Evolutionary conservation across 2,329 filamentous ascomycete genomes (phyloP).

Genomic region (Pyricularia pennisetigena): DNA sequence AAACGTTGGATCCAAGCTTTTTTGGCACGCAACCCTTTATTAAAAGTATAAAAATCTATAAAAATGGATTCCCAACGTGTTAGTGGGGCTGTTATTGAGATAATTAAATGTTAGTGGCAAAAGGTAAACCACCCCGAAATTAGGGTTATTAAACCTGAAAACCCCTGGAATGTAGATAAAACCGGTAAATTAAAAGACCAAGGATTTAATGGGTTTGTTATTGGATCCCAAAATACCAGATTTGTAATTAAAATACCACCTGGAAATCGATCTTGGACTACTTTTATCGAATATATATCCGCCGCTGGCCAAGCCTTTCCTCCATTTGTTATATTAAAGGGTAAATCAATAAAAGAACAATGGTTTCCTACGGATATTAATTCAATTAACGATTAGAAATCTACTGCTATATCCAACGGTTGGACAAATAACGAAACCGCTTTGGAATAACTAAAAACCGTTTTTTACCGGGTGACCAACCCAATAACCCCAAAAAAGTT

Average conservation of each 20-base stretch:
- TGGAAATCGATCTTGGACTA: neutral
- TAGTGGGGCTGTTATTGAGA: neutral
- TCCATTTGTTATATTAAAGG: neutral
- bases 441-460: too few relatives aligned
- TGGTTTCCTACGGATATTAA: neutral
- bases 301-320: neutral
- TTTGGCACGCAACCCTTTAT: too few relatives aligned
- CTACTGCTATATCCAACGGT: neutral
- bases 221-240: neutral
- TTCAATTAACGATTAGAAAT: neutral
- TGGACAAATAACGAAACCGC: too few relatives aligned
- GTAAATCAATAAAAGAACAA: neutral
- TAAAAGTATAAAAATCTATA: too few relatives aligned
- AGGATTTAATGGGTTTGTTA: neutral
- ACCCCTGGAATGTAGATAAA: neutral
- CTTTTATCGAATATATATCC: neutral
- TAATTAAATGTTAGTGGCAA: neutral
- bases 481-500: too few relatives aligned
- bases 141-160: neutral
- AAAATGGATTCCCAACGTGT: neutral
- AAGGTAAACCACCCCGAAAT: neutral
- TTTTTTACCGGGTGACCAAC: too few relatives aligned
- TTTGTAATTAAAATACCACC: neutral
- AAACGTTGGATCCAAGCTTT: too few relatives aligned
- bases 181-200: neutral